Base-by-base conservation (phyloP, 805 yeast species). In the Metschnikowia aberdeeniae region DNA sequence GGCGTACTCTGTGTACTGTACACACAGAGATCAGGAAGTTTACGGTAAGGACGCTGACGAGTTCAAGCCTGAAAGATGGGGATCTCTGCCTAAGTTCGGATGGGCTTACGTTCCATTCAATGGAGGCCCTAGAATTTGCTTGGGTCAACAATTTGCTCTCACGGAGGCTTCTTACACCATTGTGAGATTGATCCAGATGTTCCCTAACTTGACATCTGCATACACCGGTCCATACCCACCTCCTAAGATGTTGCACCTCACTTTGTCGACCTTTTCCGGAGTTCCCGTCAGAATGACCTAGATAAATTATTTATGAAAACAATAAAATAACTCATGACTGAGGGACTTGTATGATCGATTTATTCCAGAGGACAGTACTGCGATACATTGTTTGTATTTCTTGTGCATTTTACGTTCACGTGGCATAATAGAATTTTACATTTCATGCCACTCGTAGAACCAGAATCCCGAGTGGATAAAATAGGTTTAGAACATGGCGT, bases 91-190 rank as follows among this genome's bases (percentile, higher is more conserved):
- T 36, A 59, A 65, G 30, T 60, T 65, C 41, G 70, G 73, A 7
- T 76, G 80, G 79, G 74, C 71, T 27, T 76, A 71, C 57, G 58
- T 75, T 28, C 80, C 80, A 22, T 76, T 76, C 61, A 75, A 75
- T 52, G 81, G 81, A 36, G 81, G 81, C 6, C 80, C 81, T 19
- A 61, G 81, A 49, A 75, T 76, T 46, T 76, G 81, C 55, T 62
- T 76, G 43, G 81, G 81, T 34, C 80, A 76, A 62, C 80, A 76
- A 59, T 75, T 75, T 59, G 81, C 81, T 6, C 67, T 76, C 17
- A 75, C 79, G 17, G 80, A 76, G 59, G 75, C 77, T 10, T 64
- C 74, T 17, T 76, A 73, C 57, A 62, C 68, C 14, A 52, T 72
- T 34, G 68, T 63, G 13, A 63, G 77, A 49, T 54, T 74, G 49